Conservation (phyloP, 1,284 basidiomycete genomes). For the Ganoderma sinense region DNA sequence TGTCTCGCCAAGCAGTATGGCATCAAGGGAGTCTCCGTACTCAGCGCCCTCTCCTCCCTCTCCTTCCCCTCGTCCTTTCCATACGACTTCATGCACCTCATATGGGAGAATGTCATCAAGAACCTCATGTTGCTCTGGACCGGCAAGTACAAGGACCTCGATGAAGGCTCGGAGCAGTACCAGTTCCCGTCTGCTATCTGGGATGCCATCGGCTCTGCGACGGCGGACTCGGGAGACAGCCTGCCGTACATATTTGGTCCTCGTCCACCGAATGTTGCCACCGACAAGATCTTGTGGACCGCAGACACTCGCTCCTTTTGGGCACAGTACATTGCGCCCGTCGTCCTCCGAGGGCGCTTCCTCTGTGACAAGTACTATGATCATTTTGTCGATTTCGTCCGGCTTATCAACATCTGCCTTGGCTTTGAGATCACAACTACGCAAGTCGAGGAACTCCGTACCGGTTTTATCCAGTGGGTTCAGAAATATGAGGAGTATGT, state of each 20-base stretch:
- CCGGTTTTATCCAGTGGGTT: conserved; percentile 51
- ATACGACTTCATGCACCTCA: conserved; percentile 56
- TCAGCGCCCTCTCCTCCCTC: conserved; percentile 44
- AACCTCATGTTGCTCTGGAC: conserved; percentile 51
- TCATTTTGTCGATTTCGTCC: too few species aligned
- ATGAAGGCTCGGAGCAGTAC: conserved; percentile 42
- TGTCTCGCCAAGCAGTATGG: conserved; percentile 44
- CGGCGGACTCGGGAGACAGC: conserved; percentile 35
- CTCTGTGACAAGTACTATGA: too few species aligned
- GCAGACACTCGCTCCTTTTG: conserved; percentile 47
- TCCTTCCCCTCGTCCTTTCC: conserved; percentile 50
- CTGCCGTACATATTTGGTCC: conserved; percentile 51
- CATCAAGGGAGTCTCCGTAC: conserved; percentile 49
- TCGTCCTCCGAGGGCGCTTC: conserved; percentile 42
- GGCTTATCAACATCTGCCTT: too few species aligned
- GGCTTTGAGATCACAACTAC: conserved; percentile 44
- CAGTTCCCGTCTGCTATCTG: conserved; percentile 41
- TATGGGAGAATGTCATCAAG: conserved; percentile 49
- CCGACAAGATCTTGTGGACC: conserved; percentile 35
- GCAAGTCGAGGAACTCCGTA: conserved; percentile 38
- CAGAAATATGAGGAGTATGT: conserved; percentile 48
- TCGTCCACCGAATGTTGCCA: conserved; percentile 44
- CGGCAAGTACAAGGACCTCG: conserved; percentile 47
- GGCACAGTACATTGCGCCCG: conserved; percentile 47
- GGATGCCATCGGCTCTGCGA: conserved; percentile 47